Evolutionary conservation across 768 basidiomycete species (phyloP), one percentile per base, ranked within the genome.

Genomic region (Naganishia friedmannii): DNA sequence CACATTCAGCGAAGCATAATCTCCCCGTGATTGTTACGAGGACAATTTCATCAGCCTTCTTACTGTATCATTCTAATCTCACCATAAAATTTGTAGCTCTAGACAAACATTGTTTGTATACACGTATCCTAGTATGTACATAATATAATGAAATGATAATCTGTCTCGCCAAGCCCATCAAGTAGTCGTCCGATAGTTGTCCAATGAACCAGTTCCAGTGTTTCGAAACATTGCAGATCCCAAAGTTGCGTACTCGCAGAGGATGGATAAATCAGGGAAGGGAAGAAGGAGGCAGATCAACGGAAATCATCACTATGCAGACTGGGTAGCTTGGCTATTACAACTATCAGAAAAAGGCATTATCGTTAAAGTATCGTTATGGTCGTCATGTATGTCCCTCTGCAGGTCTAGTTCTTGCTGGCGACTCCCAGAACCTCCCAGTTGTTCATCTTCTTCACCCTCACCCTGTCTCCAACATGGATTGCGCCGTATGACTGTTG

Each of bases 401-500:
- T 13, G 48, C 48, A 7, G 3, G 7, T 21, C 12, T 26, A 51
- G 23, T 51, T 21, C n/a, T 51, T 51, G 48, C 48, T 51, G 23
- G 48, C 48, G 48, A 51, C 48, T 26, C 60, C 60, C 37, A 63
- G 7, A n/a, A 46, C 26, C n/a, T 63, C 60, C 60, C 60, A 63
- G n/a, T n/a, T 21, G 28, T 63, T 63, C 60, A 45, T 42, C 29
- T 26, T n/a, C 23, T 51, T 51, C 48, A 51, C 39, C 26, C 39
- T 63, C 15, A 69, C 48, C 57, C 68, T 69, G 39, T 69, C 68
- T 1, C 68, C 68, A 8, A 69, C 68, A 63, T 17, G 26, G 1
- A 69, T 45, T 13, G 37, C 17, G 10, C 37, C 56, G 7, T 63
- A 15, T 9, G 31, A 28, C 39, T 56, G 58, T 15, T 45, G 54